A percentile compares a stretch with the other conserved stretches of the same genome.
Evolutionary conservation across 768 basidiomycete genomes (phyloP).

Genomic region (Leccinum disarticulatum): DNA sequence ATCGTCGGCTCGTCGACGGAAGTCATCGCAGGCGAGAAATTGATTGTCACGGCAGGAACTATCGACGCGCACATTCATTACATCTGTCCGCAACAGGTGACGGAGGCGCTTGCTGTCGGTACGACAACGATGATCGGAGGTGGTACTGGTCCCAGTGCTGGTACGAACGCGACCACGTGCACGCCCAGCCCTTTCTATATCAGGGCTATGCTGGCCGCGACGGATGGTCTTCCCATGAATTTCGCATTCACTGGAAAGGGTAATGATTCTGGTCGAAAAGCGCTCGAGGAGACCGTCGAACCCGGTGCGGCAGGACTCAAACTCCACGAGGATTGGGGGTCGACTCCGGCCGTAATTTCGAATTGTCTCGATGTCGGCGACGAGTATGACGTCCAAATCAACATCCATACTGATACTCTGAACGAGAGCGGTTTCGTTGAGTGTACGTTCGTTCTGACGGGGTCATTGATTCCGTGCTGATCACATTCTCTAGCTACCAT

Average conservation of each 20-base stretch:
- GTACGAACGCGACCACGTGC: constrained; percentile 89
- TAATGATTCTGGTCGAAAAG: constrained; percentile 77
- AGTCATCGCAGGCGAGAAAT: constrained; percentile 92
- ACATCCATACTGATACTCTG: constrained; percentile 96
- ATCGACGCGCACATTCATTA: constrained; percentile 93
- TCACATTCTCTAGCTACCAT: constrained; percentile 64
- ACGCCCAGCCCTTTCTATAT: constrained; percentile 91
- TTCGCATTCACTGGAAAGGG: constrained; percentile 97
- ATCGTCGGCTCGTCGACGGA: constrained; percentile 91
- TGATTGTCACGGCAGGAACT: constrained; percentile 91
- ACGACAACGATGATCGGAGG: constrained; percentile 96
- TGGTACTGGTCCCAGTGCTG: constrained; percentile 90
- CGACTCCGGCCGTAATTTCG: constrained; percentile 79
- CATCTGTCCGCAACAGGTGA: constrained; percentile 92
- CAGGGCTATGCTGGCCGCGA: constrained; percentile 87
- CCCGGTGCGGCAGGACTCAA: constrained; percentile 91
- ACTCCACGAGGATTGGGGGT: constrained; percentile 97
- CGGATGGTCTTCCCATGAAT: constrained; percentile 87
- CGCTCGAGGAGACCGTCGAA: constrained; percentile 76
- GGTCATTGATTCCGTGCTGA: not conserved
- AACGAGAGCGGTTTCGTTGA: constrained; percentile 98
- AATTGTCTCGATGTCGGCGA: constrained; percentile 81
- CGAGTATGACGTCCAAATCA: constrained; percentile 89
- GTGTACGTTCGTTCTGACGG: constrained; percentile 47
- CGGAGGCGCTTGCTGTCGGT: constrained; percentile 79